These are phyloP conservation scores for Trichocomaceae sp. DNA, from an alignment of 2,329 filamentous ascomycete species.

Conservation along the genomic window DNA sequence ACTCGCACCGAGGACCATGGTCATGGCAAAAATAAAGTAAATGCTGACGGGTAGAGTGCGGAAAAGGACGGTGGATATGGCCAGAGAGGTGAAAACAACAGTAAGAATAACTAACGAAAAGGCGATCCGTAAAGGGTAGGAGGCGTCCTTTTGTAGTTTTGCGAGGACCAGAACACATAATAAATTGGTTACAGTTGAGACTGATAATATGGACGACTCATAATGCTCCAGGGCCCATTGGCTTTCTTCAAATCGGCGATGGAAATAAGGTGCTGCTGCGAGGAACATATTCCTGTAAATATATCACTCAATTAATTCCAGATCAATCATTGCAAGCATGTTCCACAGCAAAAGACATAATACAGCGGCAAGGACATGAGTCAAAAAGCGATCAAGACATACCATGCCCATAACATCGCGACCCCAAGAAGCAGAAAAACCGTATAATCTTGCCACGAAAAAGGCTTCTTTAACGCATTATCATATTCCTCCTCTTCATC, in stretches of 20 bases:
- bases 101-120: slow-evolving; percentile 69
- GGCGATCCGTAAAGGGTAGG: slow-evolving; percentile 82
- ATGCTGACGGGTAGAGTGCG: slow-evolving; percentile 53
- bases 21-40: slow-evolving; percentile 76
- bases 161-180: slow-evolving; percentile 67
- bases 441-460: slow-evolving; percentile 79
- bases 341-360: not conserved
- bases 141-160: slow-evolving; percentile 71
- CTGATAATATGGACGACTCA: slow-evolving; percentile 80
- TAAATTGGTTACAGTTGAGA: slow-evolving; percentile 80
- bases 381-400: slow-evolving; percentile 19
- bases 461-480: slow-evolving; percentile 32
- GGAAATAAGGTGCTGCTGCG: slow-evolving; percentile 89
- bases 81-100: slow-evolving; percentile 68
- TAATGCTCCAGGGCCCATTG: slow-evolving; percentile 72
- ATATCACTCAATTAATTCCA: not conserved
- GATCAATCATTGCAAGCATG: not conserved
- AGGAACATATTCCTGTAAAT: slow-evolving; percentile 91
- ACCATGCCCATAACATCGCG: slow-evolving; percentile 98
- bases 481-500: slow-evolving; percentile 1
- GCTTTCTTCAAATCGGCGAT: slow-evolving; percentile 66
- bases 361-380: not conserved
- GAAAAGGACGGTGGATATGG: slow-evolving; percentile 68
- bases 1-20: slow-evolving; percentile 73
- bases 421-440: slow-evolving; percentile 81